Conservation (phyloP, 305 asterid species). For the Fraxinus xanthoxyloides region DNA sequence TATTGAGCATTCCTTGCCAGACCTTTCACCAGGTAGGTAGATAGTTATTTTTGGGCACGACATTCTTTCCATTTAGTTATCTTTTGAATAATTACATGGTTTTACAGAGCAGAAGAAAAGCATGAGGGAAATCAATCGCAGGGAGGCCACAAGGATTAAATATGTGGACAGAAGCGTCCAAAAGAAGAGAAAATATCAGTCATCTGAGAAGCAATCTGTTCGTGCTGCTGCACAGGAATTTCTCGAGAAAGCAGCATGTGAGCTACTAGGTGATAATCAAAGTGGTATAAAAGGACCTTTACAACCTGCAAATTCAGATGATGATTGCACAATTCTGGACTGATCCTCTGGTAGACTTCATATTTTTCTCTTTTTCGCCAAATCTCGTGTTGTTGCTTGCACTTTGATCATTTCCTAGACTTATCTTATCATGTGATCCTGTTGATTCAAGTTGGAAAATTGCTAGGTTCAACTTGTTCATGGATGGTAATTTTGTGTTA, state of each 20-base stretch:
- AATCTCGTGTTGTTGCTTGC: not conserved
- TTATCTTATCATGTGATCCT: not conserved
- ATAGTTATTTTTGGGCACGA: conserved; percentile 3
- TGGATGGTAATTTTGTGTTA: not conserved
- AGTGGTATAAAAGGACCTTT: conserved; percentile 80
- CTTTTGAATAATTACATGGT: conserved; percentile 36
- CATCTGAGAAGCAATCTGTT: conserved; percentile 68
- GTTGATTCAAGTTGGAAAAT: conserved; percentile 16
- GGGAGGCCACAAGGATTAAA: conserved; percentile 44
- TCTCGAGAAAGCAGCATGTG: conserved; percentile 92
- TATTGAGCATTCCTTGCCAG: conserved; percentile 89
- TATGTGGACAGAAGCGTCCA: conserved; percentile 48
- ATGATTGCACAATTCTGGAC: conserved; percentile 48
- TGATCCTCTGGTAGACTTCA: conserved; percentile 62
- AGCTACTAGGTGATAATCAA: conserved; percentile 79
- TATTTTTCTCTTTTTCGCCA: conserved; percentile 18
- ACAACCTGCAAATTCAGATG: conserved; percentile 56
- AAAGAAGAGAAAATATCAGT: conserved; percentile 74
- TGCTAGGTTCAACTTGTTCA: conserved; percentile 5
- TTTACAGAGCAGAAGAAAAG: conserved; percentile 88
- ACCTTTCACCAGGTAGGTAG: conserved; percentile 71
- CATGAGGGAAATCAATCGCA: conserved; percentile 72
- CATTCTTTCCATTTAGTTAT: conserved; percentile 19
- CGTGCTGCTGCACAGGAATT: conserved; percentile 84
- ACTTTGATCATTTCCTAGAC: conserved; percentile 3